Evolutionary conservation across 139 green algal genomes (phyloP).

Genomic region (Edaphochlamys debaryana): DNA sequence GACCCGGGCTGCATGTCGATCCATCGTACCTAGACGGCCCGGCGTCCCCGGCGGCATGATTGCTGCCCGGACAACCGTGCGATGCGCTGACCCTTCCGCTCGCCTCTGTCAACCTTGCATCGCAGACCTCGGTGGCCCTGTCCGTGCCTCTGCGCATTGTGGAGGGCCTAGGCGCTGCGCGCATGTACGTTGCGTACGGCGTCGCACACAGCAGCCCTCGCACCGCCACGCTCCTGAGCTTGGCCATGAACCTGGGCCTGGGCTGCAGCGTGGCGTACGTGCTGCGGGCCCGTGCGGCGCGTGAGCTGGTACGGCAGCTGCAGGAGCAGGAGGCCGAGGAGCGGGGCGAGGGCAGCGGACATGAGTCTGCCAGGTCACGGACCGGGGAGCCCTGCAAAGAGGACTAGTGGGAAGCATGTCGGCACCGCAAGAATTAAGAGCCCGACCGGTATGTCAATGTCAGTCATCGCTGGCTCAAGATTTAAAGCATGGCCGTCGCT

Average conservation of each 20-base stretch:
- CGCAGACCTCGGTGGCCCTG: neutral
- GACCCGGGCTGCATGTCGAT: too few relatives aligned
- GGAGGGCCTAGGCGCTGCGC: constrained; percentile 1
- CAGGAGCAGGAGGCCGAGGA: neutral
- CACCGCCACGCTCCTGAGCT: neutral
- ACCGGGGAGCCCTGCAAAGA: too few relatives aligned
- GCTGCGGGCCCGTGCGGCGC: neutral
- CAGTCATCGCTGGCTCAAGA: too few relatives aligned
- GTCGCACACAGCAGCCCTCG: neutral
- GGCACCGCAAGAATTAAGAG: too few relatives aligned
- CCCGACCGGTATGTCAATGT: too few relatives aligned
- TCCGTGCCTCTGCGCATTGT: neutral
- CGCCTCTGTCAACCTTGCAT: too few relatives aligned
- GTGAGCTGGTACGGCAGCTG: neutral
- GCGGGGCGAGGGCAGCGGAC: too few relatives aligned
- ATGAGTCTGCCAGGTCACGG: too few relatives aligned
- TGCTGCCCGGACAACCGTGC: neutral
- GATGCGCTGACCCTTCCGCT: neutral
- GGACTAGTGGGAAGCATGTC: too few relatives aligned
- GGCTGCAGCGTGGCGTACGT: neutral
- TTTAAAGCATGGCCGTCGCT: too few relatives aligned
- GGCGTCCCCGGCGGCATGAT: too few relatives aligned
- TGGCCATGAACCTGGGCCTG: neutral
- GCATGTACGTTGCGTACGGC: constrained; percentile 10
- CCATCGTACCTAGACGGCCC: too few relatives aligned